phyloP scores from a whole-genome alignment of 2,329 filamentous ascomycete species.

The Calonectria leucothoes region DNA sequence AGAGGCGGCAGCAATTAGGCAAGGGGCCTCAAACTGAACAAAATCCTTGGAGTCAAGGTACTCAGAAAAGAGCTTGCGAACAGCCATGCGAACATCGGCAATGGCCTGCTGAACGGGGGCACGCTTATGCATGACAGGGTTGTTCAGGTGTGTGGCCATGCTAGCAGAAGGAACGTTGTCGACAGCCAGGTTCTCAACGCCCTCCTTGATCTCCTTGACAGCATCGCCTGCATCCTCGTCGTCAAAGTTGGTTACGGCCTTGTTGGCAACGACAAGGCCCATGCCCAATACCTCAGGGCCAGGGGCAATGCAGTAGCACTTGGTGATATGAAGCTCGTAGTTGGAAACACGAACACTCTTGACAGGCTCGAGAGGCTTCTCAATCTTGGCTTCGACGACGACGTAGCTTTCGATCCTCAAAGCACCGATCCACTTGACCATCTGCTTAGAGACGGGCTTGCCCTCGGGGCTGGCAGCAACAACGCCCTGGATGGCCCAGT shows the following conservation, averaged over 20 bases:
- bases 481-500: constrained; percentile 86
- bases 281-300: constrained; percentile 69
- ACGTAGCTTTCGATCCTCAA: constrained; percentile 86
- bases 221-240: constrained; percentile 62
- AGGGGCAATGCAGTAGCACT: constrained; percentile 81
- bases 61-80: constrained; percentile 78
- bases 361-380: constrained; percentile 87
- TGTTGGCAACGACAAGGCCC: constrained; percentile 66
- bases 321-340: constrained; percentile 89
- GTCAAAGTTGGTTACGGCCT: constrained; percentile 67
- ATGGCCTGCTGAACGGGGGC: constrained; percentile 92
- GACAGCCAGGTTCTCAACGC: constrained; percentile 54
- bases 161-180: constrained; percentile 75
- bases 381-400: constrained; percentile 81
- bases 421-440: constrained; percentile 90
- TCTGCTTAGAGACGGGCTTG: constrained; percentile 77
- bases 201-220: constrained; percentile 58
- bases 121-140: constrained; percentile 92
- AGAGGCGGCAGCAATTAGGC: constrained; percentile 88
- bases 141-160: constrained; percentile 88
- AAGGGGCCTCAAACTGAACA: constrained; percentile 88
- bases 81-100: constrained; percentile 63
- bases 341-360: constrained; percentile 85
- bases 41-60: constrained; percentile 83
- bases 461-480: constrained; percentile 75